Evolutionary conservation across 371 early-diverging fungal species (phyloP).

Genomic region (Mortierella sp.): DNA sequence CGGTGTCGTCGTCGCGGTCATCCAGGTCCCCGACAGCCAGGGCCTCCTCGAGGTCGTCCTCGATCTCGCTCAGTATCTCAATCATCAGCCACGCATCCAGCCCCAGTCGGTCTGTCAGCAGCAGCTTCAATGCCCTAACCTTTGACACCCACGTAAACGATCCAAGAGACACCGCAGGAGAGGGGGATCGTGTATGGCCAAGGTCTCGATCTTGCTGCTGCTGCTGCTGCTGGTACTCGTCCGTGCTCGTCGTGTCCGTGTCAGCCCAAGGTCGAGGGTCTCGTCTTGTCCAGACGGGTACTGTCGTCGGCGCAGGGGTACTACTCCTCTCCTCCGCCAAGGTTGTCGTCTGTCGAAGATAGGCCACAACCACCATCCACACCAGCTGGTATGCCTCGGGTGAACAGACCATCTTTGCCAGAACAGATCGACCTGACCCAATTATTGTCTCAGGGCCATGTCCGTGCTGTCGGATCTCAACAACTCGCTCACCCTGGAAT

Average conservation of each 20-base stretch:
- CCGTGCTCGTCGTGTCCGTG: too few relatives aligned
- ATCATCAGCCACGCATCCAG: constrained; percentile 29
- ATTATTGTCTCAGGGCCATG: background rate
- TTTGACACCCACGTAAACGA: background rate
- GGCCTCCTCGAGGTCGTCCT: constrained; percentile 23
- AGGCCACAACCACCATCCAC: constrained; percentile 37
- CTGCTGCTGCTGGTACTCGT: background rate
- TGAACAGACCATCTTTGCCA: constrained; percentile 44
- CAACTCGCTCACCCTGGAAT: constrained; percentile 25
- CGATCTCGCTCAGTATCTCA: constrained; percentile 40
- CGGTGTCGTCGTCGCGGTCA: too few relatives aligned
- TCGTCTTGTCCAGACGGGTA: background rate
- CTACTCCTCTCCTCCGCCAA: constrained; percentile 9
- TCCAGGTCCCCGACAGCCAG: background rate
- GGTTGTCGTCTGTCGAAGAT: constrained; percentile 24
- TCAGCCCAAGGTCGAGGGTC: background rate
- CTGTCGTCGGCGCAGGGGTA: background rate
- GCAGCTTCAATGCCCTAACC: constrained; percentile 21
- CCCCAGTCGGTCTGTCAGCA: constrained; percentile 15
- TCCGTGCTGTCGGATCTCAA: constrained; percentile 8
- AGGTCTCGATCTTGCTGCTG: background rate
- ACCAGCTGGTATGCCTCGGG: constrained; percentile 48
- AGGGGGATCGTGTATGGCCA: background rate
- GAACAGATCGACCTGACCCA: constrained; percentile 5
- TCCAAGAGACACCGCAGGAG: constrained; percentile 2